phyloP scores from a whole-genome alignment of 495 filamentous ascomycete genomes.

The Aspergillus haitiensis region DNA sequence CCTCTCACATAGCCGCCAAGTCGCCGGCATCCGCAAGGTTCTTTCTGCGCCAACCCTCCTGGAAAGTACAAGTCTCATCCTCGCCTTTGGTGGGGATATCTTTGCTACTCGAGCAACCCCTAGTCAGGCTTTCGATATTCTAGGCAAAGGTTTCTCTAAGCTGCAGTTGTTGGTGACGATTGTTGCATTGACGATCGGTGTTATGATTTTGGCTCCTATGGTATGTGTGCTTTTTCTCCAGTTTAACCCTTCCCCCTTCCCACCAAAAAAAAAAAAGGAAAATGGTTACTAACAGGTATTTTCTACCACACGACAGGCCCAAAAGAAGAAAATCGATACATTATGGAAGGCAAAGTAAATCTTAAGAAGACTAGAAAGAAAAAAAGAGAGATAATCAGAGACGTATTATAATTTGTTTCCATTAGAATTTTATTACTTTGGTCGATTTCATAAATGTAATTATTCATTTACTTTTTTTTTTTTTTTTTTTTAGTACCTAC shows the following conservation, averaged over 20 bases:
- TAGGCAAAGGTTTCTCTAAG: conserved; percentile 92
- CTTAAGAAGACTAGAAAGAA: conserved; percentile 1
- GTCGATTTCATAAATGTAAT: too few species aligned
- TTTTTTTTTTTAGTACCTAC: too few species aligned
- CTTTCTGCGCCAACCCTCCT: conserved; percentile 72
- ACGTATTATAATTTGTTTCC: too few species aligned
- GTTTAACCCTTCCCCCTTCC: not conserved
- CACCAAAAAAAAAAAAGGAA: not conserved
- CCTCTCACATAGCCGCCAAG: conserved; percentile 78
- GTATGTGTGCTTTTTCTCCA: conserved; percentile 50
- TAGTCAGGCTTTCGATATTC: conserved; percentile 83
- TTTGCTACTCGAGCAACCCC: conserved; percentile 85
- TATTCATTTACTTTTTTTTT: too few species aligned
- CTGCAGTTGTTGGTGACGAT: conserved; percentile 81
- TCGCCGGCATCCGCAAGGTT: conserved; percentile 70
- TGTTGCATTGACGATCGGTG: conserved; percentile 69
- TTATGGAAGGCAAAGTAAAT: conserved; percentile 37
- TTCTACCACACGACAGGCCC: conserved; percentile 26
- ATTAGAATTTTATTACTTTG: too few species aligned
- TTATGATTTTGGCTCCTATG: conserved; percentile 77
- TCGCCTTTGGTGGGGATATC: conserved; percentile 84
- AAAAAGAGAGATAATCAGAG: not conserved
- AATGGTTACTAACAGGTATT: not conserved
- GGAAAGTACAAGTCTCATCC: conserved; percentile 91
- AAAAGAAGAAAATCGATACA: conserved; percentile 45